phyloP scores from a whole-genome alignment of 192 early-diverging fungal species.

The Haplosporangium gracile region DNA sequence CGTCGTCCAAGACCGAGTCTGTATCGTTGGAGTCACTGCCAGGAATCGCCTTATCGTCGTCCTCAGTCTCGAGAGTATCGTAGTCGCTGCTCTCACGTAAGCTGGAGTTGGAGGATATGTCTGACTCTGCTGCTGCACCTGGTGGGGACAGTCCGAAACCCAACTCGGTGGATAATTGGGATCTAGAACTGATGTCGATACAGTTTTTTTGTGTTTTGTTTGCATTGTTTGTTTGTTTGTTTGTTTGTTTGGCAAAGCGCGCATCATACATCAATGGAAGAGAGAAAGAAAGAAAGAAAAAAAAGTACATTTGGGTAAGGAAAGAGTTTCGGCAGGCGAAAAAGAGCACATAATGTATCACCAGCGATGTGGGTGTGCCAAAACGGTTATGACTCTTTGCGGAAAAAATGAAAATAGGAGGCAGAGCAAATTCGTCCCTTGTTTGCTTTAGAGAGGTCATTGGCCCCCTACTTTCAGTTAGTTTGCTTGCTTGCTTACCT shows the following conservation, averaged over 20 bases:
- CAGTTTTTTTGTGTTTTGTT: too few species aligned
- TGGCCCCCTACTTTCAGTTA: not conserved
- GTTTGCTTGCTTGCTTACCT: not conserved
- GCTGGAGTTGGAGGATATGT: conserved; percentile 33
- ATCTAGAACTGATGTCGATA: conserved; percentile 2
- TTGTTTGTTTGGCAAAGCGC: not conserved
- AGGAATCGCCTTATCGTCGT: conserved; percentile 25
- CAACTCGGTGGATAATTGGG: not conserved
- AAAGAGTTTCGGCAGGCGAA: not conserved
- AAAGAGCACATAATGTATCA: not conserved
- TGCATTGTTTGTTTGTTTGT: not conserved
- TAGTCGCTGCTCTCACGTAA: conserved; percentile 32
- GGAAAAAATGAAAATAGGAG: not conserved
- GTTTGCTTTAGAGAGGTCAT: not conserved
- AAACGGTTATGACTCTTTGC: not conserved
- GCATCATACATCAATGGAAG: not conserved
- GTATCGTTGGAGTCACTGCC: conserved; percentile 50
- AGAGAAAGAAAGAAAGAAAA: not conserved
- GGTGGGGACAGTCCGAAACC: not conserved
- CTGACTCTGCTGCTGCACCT: conserved; percentile 1
- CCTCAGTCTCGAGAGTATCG: conserved; percentile 35
- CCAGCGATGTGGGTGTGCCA: not conserved
- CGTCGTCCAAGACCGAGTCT: conserved; percentile 21
- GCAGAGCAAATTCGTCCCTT: not conserved
- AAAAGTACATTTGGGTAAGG: not conserved